Evolutionary conservation across 345 rosid genomes (phyloP), one percentile per base, ranked within the genome.

Genomic region (Laguncularia racemosa): DNA sequence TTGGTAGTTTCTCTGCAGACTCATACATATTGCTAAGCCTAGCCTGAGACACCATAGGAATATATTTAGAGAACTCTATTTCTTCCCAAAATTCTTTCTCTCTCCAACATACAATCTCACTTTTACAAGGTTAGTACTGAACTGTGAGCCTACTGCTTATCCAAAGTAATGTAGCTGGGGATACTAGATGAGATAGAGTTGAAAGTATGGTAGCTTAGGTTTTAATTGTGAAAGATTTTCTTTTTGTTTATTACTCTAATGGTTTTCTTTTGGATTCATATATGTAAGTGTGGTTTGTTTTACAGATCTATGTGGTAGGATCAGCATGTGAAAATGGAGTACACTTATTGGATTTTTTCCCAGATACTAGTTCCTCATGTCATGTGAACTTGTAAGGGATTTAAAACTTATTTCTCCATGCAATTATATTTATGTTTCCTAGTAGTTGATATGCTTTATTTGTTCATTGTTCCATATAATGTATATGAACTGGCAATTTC

Each of bases 291-390:
- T 33, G 18, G 52, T 52, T 12, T 33, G 44, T 62, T 52, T 17
- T 72, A 73, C 83, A 93, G 97, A 80, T 82, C 18, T 89, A 84
- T 78, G 95, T 54, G 52, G 91, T 84, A 28, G 95, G 95, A 47
- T 85, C 97, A 52, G 75, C 80, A 71, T 67, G 80, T 56, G 81
- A 78, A 58, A 72, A 71, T 56, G 99, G 96, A 69, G 78, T 93
- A 71, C 88, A 89, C 80, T 76, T 89, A 69, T 73, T 93, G 77
- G 99, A 93, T 74, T 93, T 93, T 69, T 78, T 82, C 70, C 92
- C 99, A 6, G 82, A 83, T 66, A 18, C 71, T 45, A 77, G 67
- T 54, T 93, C 99, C 68, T 92, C 90, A 21, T 73, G 96, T 76
- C 97, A 88, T 53, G 99, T 93, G 59, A 87, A 93, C 70, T 76